Percentiles rank a stretch among this genome's conserved stretches.
phyloP scores from a whole-genome alignment of 257 asterid species.

The Solanum lycopersicoides region DNA sequence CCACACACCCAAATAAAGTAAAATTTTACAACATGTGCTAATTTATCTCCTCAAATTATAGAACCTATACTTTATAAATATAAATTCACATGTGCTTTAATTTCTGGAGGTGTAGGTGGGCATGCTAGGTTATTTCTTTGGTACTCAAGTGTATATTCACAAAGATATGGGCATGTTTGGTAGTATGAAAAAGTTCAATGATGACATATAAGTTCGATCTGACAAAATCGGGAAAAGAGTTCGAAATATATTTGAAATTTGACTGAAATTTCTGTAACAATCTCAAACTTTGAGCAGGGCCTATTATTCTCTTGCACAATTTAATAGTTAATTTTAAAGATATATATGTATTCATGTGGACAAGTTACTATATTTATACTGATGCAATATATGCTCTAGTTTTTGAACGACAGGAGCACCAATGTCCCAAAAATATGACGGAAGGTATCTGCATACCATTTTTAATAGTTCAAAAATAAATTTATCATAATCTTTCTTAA shows the following conservation, averaged over 20 bases:
- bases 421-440: not conserved
- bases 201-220: not conserved
- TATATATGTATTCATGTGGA: no score
- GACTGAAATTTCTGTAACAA: no score
- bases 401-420: accelerated
- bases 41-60: not conserved
- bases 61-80: not conserved
- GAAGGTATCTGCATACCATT: accelerated
- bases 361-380: no score
- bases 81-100: not conserved
- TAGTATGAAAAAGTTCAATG: not conserved
- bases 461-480: not conserved
- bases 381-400: not conserved
- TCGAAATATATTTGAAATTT: no score
- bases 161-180: not conserved
- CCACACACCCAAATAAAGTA: not conserved
- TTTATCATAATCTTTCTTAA: no score
- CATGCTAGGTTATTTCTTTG: not conserved
- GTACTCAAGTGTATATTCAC: not conserved
- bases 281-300: no score
- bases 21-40: not conserved
- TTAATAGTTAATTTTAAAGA: no score
- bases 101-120: not conserved
- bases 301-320: no score
- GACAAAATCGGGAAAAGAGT: not conserved